Evolutionary conservation across 1,284 basidiomycete species (phyloP), one percentile per base, ranked within the genome.

Genomic region (Vanrija sp.): DNA sequence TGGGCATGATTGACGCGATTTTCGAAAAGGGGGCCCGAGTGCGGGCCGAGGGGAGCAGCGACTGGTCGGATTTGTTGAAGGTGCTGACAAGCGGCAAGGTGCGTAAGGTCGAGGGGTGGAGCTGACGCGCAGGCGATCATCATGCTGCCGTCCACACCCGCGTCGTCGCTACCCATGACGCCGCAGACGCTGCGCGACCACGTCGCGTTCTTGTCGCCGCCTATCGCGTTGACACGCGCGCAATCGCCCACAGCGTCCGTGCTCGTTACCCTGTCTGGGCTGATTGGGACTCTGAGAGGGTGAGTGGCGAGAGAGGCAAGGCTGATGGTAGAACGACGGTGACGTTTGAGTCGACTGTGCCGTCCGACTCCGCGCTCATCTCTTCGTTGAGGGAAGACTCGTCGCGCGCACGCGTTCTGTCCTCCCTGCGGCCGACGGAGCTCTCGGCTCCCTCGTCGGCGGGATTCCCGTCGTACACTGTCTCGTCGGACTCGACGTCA

Each of bases 1-100:
- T 88, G 88, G 83, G 83, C 18, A 88, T 94, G 46, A 77, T 93
- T 44, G 89, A 94, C 73, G 84, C 83, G 58, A 78, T 94, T 20
- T 82, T 86, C 5, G 79, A 79, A 19, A 85, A 87, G 59, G 82
- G 80, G 2, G 84, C 86, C 57, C 76, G 77, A 24, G 75, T 73
- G 15, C 63, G 76, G 22, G 84, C 85, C 27, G 89, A 88, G 85
- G 68, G 78, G 45, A 75, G 75, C 14, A 66, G 77, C 9, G 87
- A 89, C 45, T 92, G 90, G 89, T 78, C 80, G 31, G 86, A 89
- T 22, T 78, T 89, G 15, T 87, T 88, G 83, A 79, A 73, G 57
- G 78, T 83, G 1, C 67, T 91, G 49, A 82, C 83, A 1, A 79
- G 78, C 19, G 84, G 85, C 27, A 88, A 88, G 82, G 88, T 87